Evolutionary conservation across 2,329 filamentous ascomycete genomes (phyloP), one percentile per base, ranked within the genome.

Genomic region (Chaetomium strumarium): DNA sequence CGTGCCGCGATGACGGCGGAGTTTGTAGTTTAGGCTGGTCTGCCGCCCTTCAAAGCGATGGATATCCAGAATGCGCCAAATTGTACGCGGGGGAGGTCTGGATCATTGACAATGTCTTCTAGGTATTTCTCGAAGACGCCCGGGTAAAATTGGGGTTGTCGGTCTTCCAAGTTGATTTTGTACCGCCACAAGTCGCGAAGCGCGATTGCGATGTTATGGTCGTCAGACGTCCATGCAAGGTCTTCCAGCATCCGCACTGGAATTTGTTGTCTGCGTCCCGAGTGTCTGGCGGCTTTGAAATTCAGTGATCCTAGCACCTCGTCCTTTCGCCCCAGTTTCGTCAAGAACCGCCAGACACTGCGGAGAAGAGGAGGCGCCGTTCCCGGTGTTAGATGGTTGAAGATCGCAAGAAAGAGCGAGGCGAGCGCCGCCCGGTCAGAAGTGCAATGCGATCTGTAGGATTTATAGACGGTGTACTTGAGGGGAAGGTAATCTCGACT

Each of bases 401-500:
- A 63, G 10, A 66, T 46, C 11, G 62, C 61, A 46, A 62, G 20
- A 29, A 61, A 61, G 3, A 67, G 55, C n/a, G 62, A 56, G 2
- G 64, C 62, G 12, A 68, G 51, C 6, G 61, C 58, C 16, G 49
- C 55, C 5, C 57, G 47, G 19, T 62, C 58, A 37, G 52, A n/a
- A 13, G 42, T 37, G 34, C 43, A 43, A 14, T 51, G 14, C 5
- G 38, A 43, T 40, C 60, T 41, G 40, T 59, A 61, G 13, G 47
- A 20, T 3, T n/a, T 37, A 14, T 51, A 37, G 19, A 58, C 24
- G 33, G 33, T 14, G 11, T 20, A 20, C 8, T 36, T 10, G 4
- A 37, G 38, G 2, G 40, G 30, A n/a, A 66, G 46, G 46, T 64
- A 64, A 11, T 61, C 60, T 12, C 61, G 61, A 41, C 64, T 68